A percentile compares a stretch with the other conserved stretches of the same genome.
Evolutionary conservation across 106 monocot species (phyloP).

Genomic region (Amphibolis antarctica): DNA sequence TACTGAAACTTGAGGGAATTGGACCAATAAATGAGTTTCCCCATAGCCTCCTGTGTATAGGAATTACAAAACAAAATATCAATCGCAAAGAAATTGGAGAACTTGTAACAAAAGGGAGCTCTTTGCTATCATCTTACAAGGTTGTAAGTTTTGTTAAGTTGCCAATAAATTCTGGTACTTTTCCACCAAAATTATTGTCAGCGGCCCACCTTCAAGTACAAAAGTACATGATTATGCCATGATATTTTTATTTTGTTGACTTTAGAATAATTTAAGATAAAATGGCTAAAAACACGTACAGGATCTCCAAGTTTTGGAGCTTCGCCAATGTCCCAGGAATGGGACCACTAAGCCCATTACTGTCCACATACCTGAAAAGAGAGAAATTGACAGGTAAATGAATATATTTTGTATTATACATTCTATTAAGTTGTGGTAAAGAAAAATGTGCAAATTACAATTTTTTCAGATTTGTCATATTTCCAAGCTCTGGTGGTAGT

Average conservation of each 20-base stretch:
- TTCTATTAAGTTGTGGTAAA: neutral
- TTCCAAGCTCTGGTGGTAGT: slow-evolving; percentile 14
- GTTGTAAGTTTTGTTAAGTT: slow-evolving; percentile 2
- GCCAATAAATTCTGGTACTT: slow-evolving; percentile 19
- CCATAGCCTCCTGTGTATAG: slow-evolving; percentile 4
- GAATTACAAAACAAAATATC: neutral
- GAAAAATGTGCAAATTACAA: neutral
- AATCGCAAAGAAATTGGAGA: neutral
- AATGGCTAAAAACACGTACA: slow-evolving; percentile 2
- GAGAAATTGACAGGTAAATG: neutral
- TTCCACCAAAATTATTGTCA: slow-evolving; percentile 20
- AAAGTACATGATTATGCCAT: neutral
- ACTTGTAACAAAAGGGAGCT: neutral
- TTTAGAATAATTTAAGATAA: neutral
- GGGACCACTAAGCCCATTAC: slow-evolving; percentile 14
- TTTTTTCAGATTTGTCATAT: neutral
- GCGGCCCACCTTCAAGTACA: slow-evolving; percentile 6
- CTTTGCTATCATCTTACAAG: slow-evolving; percentile 4
- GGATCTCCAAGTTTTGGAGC: slow-evolving; percentile 2
- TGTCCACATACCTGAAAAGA: slow-evolving; percentile 10
- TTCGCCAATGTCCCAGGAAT: slow-evolving; percentile 13
- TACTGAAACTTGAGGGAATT: slow-evolving; percentile 2
- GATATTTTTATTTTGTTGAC: neutral
- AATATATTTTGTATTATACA: neutral
- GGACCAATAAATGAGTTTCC: slow-evolving; percentile 20